Evolutionary conservation across 306 rosid species (phyloP).

Genomic region (Citrullus mucosospermus): DNA sequence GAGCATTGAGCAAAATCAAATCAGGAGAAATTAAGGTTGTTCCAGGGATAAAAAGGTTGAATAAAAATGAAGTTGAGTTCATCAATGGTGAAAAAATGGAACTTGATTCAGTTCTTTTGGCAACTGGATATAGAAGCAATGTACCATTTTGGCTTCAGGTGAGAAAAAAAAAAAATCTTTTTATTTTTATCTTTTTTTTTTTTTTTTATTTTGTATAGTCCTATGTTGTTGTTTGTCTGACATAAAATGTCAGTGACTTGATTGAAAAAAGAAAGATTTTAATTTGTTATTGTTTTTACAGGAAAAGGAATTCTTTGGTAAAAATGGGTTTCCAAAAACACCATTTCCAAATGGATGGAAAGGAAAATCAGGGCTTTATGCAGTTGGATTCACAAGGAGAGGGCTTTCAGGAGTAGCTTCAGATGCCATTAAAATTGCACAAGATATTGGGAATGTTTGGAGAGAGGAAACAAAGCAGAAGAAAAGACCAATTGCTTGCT

Average conservation of each 20-base stretch:
- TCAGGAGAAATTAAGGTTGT: constrained; percentile 68
- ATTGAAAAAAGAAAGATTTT: too few relatives aligned
- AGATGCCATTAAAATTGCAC: constrained; percentile 68
- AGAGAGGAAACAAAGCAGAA: constrained; percentile 50
- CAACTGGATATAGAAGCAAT: constrained; percentile 90
- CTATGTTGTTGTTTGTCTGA: background rate
- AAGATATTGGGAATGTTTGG: constrained; percentile 71
- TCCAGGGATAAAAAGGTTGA: constrained; percentile 53
- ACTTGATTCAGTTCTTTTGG: constrained; percentile 59
- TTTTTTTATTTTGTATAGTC: background rate
- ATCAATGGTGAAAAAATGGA: constrained; percentile 36
- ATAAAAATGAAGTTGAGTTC: constrained; percentile 30
- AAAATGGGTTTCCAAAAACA: constrained; percentile 72
- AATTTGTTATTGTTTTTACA: constrained; percentile 11
- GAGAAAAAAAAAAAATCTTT: constrained; percentile 15
- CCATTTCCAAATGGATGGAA: constrained; percentile 84
- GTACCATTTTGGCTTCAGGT: constrained; percentile 98
- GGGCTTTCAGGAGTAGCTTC: constrained; percentile 79
- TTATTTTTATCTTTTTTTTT: background rate
- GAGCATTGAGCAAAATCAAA: constrained; percentile 62
- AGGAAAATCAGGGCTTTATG: constrained; percentile 74
- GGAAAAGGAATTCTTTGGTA: constrained; percentile 76
- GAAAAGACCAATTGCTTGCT: constrained; percentile 42
- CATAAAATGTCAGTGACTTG: background rate
- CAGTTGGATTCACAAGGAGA: constrained; percentile 89